Evolutionary conservation across 2,329 filamentous ascomycete species (phyloP).

Genomic region (Fusarium sororula): DNA sequence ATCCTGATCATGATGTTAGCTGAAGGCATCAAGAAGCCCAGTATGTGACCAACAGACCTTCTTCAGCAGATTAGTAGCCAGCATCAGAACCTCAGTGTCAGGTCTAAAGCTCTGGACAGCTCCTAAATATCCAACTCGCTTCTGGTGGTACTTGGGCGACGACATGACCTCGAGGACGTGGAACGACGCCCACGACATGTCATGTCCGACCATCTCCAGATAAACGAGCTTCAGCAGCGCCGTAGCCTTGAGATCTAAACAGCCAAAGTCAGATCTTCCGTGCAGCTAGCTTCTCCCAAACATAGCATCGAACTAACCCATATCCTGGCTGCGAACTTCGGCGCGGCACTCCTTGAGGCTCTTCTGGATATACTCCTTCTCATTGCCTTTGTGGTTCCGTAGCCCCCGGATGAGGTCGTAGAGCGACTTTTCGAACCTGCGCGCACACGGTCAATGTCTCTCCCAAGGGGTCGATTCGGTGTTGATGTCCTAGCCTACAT

Average conservation of each 20-base stretch:
- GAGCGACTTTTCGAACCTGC: constrained; percentile 98
- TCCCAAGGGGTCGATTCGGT: not conserved
- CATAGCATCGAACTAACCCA: constrained; percentile 67
- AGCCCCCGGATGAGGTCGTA: constrained; percentile 98
- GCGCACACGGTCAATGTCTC: constrained; percentile 32
- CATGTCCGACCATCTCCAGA: constrained; percentile 98
- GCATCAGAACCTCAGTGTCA: constrained; percentile 96
- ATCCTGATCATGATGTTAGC: constrained; percentile 58
- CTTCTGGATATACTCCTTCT: constrained; percentile 94
- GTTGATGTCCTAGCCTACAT: constrained; percentile 34
- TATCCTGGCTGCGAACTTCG: constrained; percentile 92
- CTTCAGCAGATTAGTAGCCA: constrained; percentile 95
- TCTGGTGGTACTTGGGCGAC: constrained; percentile 91
- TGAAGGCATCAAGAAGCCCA: not conserved
- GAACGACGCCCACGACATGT: constrained; percentile 99
- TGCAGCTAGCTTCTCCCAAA: not conserved
- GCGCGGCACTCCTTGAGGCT: constrained; percentile 93
- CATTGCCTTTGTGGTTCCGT: constrained; percentile 93
- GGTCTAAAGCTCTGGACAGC: constrained; percentile 96
- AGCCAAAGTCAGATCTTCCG: not conserved
- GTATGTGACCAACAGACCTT: constrained; percentile 65
- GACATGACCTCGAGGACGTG: constrained; percentile 99
- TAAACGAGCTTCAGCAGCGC: constrained; percentile 96
- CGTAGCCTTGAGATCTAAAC: constrained; percentile 88
- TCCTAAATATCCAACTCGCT: constrained; percentile 92